Evolutionary conservation across 352 stramenopile genomes (phyloP), one percentile per base, ranked within the genome.

Genomic region (Halophytophthora polymorphica): DNA sequence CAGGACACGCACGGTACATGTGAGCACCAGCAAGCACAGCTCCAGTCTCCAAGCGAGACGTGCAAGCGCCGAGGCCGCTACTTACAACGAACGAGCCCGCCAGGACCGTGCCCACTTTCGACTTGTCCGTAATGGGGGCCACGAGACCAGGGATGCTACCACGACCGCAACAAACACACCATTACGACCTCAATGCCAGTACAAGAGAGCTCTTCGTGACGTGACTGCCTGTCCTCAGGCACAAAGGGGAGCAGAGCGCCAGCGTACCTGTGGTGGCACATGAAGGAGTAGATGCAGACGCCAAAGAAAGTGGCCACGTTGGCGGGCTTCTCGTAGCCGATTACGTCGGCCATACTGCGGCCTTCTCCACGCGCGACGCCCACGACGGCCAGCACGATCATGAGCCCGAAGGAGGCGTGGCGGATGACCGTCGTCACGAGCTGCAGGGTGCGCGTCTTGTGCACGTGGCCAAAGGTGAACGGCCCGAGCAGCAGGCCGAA

Each of bases 261-360:
- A n/a, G 12, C 23, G 12, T 61, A 92, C 82, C 82, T 93, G 72
- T 95, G 84, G 53, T 95, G 84, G 57, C 84, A 95, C 84, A 95
- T 95, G 75, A 95, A 95, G 29, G 84, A 93, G 58, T 95, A 95
- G 52, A 95, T 95, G 63, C 78, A 92, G 17, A 92, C 81, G 31
- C 84, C 84, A 53, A 93, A 95, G 61, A 95, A 90, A 11, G 76
- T 90, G 33, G 80, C 65, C 46, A 95, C 70, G 43, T 86, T 88
- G 28, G 69, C 56, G 0, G 82, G 71, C 42, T 87, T 75, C 58
- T 92, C 80, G 60, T 92, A 86, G 34, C 58, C 77, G 14, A 93
- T 45, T 34, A 93, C 82, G 39, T 92, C 79, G 12, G 73, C 56
- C 11, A 83, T 45, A 17, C 60, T 73, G 18, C 78, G 80, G 3